Evolutionary conservation across 1,284 basidiomycete genomes (phyloP), one percentile per base, ranked within the genome.

Genomic region (Ustilago bromivora): DNA sequence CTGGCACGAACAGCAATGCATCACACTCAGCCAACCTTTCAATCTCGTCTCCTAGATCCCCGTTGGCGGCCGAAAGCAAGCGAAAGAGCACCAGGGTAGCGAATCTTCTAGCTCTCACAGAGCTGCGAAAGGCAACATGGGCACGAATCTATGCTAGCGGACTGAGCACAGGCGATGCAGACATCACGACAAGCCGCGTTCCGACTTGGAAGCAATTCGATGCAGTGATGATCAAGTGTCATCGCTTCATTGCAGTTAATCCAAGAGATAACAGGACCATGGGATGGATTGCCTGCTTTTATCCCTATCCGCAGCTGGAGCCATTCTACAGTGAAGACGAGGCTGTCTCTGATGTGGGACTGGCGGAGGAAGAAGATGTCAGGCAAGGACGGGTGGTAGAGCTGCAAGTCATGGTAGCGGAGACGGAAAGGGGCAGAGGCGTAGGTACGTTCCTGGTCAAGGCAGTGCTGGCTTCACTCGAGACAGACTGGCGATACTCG

Each of bases 161-260:
- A 0, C 41, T 78, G 40, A 34, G 32, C 3, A 72, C 69, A 0
- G 76, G 76, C 12, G 38, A 76, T 62, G 76, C 76, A 2, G 41
- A 66, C n/a, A 64, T 78, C 51, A 61, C 66, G 3, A 66, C 66
- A 10, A 53, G 35, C 3, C 55, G 57, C 4, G 46, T 66, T 0
- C 76, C 76, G 11, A 55, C 68, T 3, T 78, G 76, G 76, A 66
- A 71, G 57, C 60, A 72, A 11, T 78, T 75, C 23, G 76, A 78
- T 49, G 19, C 60, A 19, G 46, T 76, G 34, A 72, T 72, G 68
- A 64, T 78, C 54, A 66, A 63, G n/a, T 62, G 66, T 1, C 71
- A 78, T 43, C 65, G 76, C 1, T 64, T 60, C 52, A 71, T 78
- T 28, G 76, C 76, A 3, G 70, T 71, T 0, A 58, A 76, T 41